Evolutionary conservation across 768 basidiomycete genomes (phyloP), one percentile per base, ranked within the genome.

Genomic region (Boletales sp.): DNA sequence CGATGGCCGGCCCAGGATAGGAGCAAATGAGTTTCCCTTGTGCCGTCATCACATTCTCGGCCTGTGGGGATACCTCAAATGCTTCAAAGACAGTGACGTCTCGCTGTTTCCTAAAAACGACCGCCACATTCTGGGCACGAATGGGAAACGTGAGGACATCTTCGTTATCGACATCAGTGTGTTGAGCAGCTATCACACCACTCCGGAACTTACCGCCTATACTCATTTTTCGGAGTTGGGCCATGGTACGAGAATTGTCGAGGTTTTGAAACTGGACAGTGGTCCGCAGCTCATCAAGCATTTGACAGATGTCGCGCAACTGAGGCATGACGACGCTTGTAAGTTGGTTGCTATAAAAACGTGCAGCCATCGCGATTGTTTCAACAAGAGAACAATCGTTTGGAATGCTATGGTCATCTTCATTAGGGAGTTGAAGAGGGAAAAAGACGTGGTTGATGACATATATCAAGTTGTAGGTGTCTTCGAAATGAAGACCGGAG

Each of bases 111-210:
- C 74, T 69, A 17, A 77, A 51, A 10, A 81, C 59, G 2, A 82
- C 47, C 8, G 68, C 76, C 2, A 74, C 78, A 43, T 81, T 81
- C 50, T 81, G 80, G 0, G 70, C 67, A n/a, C 63, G 64, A 18
- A 82, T 66, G 5, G 66, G 67, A 38, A 75, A 64, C 13, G 64
- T 59, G 5, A 74, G 47, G 9, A 68, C 57, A 47, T 71, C 79
- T 79, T 11, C 3, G 24, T 1, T 5, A 27, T 27, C 24, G 24
- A 38, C 0, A 5, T 14, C 8, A 17, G 24, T 7, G 24, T 27
- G 24, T 27, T 27, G 7, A 27, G 5, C 7, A 27, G 1, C 24
- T 7, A 27, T 27, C 24, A 27, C 7, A 27, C 24, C 5, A 27
- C 4, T 18, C 1, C 8, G 18, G 6, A 17, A 5, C 52, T 40